phyloP scores from a whole-genome alignment of 768 basidiomycete species.

The Kwoniella mangroviensis region DNA sequence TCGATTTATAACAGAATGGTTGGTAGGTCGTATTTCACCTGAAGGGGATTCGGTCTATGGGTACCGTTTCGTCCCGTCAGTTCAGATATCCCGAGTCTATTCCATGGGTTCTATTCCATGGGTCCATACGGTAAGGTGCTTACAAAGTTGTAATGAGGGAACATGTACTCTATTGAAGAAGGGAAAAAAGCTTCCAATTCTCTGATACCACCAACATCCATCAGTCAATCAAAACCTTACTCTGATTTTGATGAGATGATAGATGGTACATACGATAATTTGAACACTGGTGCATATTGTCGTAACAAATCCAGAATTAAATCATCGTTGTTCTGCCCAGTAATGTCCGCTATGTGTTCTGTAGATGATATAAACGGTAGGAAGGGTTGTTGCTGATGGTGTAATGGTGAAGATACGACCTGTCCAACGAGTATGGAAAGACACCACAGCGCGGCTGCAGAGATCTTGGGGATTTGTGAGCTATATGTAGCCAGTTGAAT shows the following conservation, averaged over 20 bases:
- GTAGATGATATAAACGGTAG: not conserved
- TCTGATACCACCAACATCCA: constrained; percentile 7
- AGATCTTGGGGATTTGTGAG: not conserved
- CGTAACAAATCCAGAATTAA: constrained; percentile 35
- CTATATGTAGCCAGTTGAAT: not conserved
- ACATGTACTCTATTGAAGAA: constrained; percentile 50
- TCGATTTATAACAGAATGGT: constrained; percentile 22
- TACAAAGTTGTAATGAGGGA: constrained; percentile 41
- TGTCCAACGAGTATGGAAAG: not conserved
- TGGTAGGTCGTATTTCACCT: constrained; percentile 13
- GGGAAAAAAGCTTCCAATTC: constrained; percentile 44
- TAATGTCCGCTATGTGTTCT: not conserved
- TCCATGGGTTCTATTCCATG: too few relatives aligned
- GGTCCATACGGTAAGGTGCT: not conserved
- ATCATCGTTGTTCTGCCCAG: not conserved
- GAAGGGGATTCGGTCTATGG: constrained; percentile 7
- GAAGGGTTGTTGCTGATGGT: not conserved
- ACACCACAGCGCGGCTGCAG: constrained; percentile 19
- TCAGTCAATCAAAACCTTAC: not conserved
- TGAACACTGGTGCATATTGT: constrained; percentile 45
- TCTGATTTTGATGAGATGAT: not conserved
- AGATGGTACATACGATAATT: constrained; percentile 36
- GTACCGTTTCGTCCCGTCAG: too few relatives aligned
- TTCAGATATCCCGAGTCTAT: not conserved
- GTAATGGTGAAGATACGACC: not conserved